Evolutionary conservation across 2,329 filamentous ascomycete genomes (phyloP), one percentile per base, ranked within the genome.

Genomic region (Calonectria montana): DNA sequence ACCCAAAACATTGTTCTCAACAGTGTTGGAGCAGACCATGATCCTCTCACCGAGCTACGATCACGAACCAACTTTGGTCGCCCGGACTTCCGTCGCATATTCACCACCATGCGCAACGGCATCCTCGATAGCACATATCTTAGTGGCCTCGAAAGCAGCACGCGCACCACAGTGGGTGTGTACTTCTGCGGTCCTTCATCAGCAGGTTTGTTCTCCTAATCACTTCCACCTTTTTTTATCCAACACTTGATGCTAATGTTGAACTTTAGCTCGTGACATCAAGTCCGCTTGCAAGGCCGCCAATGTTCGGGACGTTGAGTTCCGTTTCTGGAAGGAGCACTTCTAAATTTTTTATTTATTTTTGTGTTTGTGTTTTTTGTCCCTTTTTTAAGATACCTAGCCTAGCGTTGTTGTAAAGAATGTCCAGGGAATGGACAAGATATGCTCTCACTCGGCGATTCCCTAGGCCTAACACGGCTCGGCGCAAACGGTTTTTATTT

Each of bases 271-370:
- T 8, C 90, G 95, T 76, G 91, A 94, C 79, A 98, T 99, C 82
- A 93, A 94, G 84, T 91, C 91, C 81, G 96, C 96, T 18, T 94
- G 94, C 76, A 94, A 93, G 80, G 83, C 87, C 65, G 93, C 93
- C 18, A 94, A 91, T 15, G 91, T 90, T 43, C 90, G 90, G 74
- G 94, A 97, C 77, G 95, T 99, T 69, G 91, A 92, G 80, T 99
- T 98, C 87, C 94, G 94, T 79, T 99, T 99, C 88, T 99, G 97
- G 97, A 99, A 99, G 87, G 97, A 99, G 85, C 96, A 99, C 82
- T 93, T 93, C 81, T 93, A 88, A 62, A 80, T 61, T 62, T 43
- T 6, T 65, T 47, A 59, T 9, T 35, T 35, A 10, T 35, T 35
- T 4, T 35, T 35, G 31, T 35, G 9, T 35, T 50, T 69, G 37